A percentile compares a stretch with the other conserved stretches of the same genome.
Conservation (phyloP, 2,329 filamentous ascomycete genomes). For the Ophiostoma ulmi region DNA sequence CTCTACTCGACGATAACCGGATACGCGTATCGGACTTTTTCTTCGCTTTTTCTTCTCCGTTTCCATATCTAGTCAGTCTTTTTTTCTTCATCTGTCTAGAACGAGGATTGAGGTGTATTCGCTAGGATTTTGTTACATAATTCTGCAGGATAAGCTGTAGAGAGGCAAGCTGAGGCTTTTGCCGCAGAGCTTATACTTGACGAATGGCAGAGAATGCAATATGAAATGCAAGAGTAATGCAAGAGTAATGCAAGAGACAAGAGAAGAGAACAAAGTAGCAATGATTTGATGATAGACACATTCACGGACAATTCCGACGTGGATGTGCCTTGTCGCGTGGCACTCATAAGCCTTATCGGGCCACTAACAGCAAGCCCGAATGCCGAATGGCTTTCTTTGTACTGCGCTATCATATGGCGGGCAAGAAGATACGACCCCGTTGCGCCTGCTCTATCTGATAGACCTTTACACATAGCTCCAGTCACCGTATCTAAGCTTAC, state of each 20-base stretch:
- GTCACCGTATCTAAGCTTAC: neutral
- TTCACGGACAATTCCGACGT: neutral
- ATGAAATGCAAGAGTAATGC: neutral
- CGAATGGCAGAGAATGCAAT: too few relatives aligned
- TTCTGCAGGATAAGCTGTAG: neutral
- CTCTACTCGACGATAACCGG: neutral
- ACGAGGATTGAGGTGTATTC: neutral
- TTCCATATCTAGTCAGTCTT: neutral
- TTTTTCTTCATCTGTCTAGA: neutral
- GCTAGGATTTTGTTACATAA: neutral
- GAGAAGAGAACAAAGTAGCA: neutral
- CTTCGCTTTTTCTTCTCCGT: neutral
- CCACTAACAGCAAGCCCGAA: neutral
- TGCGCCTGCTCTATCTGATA: neutral
- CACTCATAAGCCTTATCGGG: neutral
- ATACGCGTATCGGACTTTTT: slow-evolving; percentile 9
- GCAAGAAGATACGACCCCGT: neutral
- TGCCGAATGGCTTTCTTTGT: neutral
- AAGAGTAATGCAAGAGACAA: neutral
- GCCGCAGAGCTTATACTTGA: too few relatives aligned
- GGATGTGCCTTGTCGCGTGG: neutral
- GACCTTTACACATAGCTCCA: neutral
- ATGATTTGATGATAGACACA: neutral
- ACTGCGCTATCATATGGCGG: neutral
- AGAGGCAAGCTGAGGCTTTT: neutral